Conservation (phyloP, 352 stramenopile genomes). For the Phytophthora agathidicida region DNA sequence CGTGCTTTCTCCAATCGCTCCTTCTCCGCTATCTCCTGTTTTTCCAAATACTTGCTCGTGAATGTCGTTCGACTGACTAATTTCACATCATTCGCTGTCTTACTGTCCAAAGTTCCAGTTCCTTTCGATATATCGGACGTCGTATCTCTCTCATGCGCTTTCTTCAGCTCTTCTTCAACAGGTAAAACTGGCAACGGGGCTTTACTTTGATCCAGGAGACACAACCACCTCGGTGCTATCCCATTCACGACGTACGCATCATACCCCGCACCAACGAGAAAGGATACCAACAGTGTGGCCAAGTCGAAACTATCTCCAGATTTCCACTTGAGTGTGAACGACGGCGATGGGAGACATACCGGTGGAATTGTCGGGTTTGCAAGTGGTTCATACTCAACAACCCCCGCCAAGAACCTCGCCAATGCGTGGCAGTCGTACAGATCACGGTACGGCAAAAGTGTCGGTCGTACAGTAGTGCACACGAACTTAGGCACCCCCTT, state of each 20-base stretch:
- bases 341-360: conserved; percentile 79
- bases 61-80: conserved; percentile 66
- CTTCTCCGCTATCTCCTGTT: conserved; percentile 56
- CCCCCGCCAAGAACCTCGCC: conserved; percentile 90
- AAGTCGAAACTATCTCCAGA: conserved; percentile 94
- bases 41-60: conserved; percentile 69
- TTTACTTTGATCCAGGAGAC: conserved; percentile 90
- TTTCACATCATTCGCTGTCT: conserved; percentile 30
- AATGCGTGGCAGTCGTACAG: conserved; percentile 91
- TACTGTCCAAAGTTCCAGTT: conserved; percentile 11
- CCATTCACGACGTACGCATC: conserved; percentile 95
- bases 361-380: conserved; percentile 80
- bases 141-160: conserved; percentile 42
- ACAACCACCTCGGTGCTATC: conserved; percentile 87
- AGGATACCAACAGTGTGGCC: conserved; percentile 87
- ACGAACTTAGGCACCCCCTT: conserved; percentile 94
- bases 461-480: conserved; percentile 94
- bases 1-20: conserved; percentile 47
- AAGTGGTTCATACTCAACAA: conserved; percentile 94
- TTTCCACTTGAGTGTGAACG: conserved; percentile 88
- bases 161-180: conserved; percentile 54
- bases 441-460: conserved; percentile 90
- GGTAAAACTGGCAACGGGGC: conserved; percentile 66
- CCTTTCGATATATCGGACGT: conserved; percentile 11
- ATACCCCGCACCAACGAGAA: conserved; percentile 94